Base-by-base conservation (phyloP, 768 basidiomycete genomes). In the Leccinum imitatum region DNA sequence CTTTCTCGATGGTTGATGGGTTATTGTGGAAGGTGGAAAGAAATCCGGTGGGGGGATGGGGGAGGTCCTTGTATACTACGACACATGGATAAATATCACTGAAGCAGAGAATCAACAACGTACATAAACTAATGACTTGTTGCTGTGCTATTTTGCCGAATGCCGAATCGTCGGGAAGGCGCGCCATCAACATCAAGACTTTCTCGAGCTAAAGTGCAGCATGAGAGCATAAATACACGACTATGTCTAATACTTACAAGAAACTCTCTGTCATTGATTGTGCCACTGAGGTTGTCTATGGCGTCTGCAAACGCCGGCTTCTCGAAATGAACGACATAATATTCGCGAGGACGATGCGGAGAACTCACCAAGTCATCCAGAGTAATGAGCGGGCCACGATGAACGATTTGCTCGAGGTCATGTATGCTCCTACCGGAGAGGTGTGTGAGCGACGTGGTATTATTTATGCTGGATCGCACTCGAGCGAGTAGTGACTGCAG, bases 41-140 rank as follows among this genome's bases (percentile, higher is more conserved):
- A 68, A 84, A 89, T 11, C 77, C 77, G 53, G 71, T 73, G 10
- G 89, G 86, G 5, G 90, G 90, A 62, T 91, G 91, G 3, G 90
- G 89, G 37, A 93, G 82, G 71, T 91, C 91, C 61, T 87, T 85
- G 78, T 87, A 91, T 46, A 91, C 87, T 89, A 59, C 53, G 60
- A 58, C 27, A 56, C 21, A 39, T 56, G 50, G 46, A 51, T 41
- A 19, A 41, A 23, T 54, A 48, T 50, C 14, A 10, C 31, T 7
- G 13, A 53, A 53, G 7, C 39, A 54, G 27, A 23, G 37, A 39
- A 39, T n/a, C 13, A 10, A n/a, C 25, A n/a, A 77, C 87, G 67
- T 68, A 90, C 89, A 76, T 52, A 86, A 71, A 57, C 74, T 76
- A 48, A 90, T 84, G 57, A 84, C 76, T 56, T 73, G 58, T 53